Conservation (phyloP, 257 asterid genomes). For the Euphrasia confusa region DNA sequence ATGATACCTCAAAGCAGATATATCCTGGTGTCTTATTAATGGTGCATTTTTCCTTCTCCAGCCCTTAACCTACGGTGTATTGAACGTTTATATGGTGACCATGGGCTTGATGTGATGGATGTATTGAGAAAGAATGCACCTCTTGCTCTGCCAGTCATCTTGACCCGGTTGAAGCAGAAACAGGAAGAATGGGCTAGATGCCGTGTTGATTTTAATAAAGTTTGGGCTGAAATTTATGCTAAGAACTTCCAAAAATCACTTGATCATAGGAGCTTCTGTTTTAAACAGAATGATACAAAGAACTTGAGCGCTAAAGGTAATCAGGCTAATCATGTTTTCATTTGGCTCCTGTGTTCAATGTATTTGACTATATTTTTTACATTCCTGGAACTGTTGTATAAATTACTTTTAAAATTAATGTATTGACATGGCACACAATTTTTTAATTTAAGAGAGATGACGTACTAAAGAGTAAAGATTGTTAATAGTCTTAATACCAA, state of each 20-base stretch:
- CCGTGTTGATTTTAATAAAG: conserved; percentile 87
- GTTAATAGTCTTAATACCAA: too few species aligned
- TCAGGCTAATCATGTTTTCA: conserved; percentile 24
- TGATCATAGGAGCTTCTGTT: conserved; percentile 93
- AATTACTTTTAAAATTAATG: too few species aligned
- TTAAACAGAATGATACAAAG: conserved; percentile 95
- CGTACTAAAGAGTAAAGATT: too few species aligned
- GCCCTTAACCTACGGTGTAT: conserved; percentile 89
- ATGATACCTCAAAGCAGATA: conserved; percentile 23
- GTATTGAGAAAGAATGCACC: conserved; percentile 75
- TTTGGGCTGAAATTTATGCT: conserved; percentile 90
- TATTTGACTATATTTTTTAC: not conserved
- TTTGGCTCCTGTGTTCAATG: conserved; percentile 26
- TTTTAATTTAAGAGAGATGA: too few species aligned
- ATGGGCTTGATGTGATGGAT: conserved; percentile 97
- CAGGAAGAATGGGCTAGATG: conserved; percentile 96
- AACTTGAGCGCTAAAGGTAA: conserved; percentile 92
- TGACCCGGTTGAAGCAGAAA: conserved; percentile 91
- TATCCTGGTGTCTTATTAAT: conserved; percentile 26
- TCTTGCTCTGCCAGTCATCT: conserved; percentile 78
- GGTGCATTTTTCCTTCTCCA: conserved; percentile 29
- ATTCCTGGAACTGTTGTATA: not conserved
- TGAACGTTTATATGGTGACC: conserved; percentile 97
- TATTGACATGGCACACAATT: too few species aligned
- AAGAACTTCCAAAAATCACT: conserved; percentile 95